phyloP scores from a whole-genome alignment of 1,284 basidiomycete genomes.

The Moesziomyces sp. region DNA sequence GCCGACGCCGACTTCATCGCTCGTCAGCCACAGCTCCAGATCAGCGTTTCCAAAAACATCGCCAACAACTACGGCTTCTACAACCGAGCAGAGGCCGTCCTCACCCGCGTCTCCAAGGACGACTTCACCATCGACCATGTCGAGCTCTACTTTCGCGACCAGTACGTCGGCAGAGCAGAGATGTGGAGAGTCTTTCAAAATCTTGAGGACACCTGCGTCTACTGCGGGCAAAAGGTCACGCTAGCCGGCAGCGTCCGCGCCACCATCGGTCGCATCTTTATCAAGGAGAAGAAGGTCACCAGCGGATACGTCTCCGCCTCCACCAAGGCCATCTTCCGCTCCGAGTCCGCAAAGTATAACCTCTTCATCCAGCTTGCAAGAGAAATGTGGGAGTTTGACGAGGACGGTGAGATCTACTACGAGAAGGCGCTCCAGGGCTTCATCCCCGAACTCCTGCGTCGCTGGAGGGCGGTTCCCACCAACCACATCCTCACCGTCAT shows the following conservation, averaged over 20 bases:
- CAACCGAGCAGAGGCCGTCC: conserved; percentile 59
- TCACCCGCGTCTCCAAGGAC: conserved; percentile 50
- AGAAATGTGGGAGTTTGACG: conserved; percentile 97
- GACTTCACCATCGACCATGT: conserved; percentile 61
- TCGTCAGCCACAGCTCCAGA: conserved; percentile 57
- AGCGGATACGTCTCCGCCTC: conserved; percentile 83
- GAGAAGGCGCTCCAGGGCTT: conserved; percentile 89
- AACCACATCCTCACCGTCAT: conserved; percentile 95
- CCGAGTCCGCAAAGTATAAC: conserved; percentile 79
- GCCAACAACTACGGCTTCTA: conserved; percentile 57
- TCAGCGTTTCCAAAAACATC: conserved; percentile 57
- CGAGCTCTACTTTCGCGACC: conserved; percentile 67
- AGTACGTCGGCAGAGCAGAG: conserved; percentile 66
- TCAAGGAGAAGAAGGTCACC: conserved; percentile 69
- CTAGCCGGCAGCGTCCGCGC: conserved; percentile 63
- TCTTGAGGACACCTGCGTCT: conserved; percentile 65
- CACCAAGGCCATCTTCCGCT: conserved; percentile 89
- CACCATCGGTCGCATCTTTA: conserved; percentile 64
- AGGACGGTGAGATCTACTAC: conserved; percentile 85
- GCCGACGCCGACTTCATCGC: conserved; percentile 55
- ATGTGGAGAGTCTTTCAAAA: conserved; percentile 65
- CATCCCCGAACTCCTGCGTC: conserved; percentile 62
- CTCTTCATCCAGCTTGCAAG: conserved; percentile 94
- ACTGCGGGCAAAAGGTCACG: conserved; percentile 64
- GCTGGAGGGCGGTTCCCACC: conserved; percentile 76